These are phyloP conservation scores for Ogataea hybrid DNA, from an alignment of 1,139 yeast genomes.

Conservation along the genomic window DNA sequence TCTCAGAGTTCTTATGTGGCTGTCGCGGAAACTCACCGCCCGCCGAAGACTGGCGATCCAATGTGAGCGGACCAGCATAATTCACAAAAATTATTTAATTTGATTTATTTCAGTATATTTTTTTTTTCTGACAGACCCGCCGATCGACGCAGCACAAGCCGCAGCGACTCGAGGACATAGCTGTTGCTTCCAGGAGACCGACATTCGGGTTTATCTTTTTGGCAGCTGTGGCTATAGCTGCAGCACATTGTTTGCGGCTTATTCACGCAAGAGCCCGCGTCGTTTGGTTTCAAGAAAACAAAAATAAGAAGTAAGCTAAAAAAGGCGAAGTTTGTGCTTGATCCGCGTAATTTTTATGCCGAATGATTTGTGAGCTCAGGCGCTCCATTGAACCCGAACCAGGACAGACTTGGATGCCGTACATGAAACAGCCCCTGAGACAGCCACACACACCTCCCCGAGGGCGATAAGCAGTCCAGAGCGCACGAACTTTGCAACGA, in stretches of 20 bases:
- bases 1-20: not conserved
- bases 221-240: not conserved
- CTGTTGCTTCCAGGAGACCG: not conserved
- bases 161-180: not conserved
- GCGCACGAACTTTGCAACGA: not conserved
- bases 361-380: not conserved
- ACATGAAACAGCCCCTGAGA: no score
- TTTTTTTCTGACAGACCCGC: not conserved
- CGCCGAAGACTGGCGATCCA: not conserved
- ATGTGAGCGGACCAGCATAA: not conserved
- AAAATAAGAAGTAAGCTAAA: not conserved
- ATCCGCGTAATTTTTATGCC: conserved; percentile 8
- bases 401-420: no score
- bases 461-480: not conserved
- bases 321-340: not conserved
- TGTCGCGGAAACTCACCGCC: not conserved
- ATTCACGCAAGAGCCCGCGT: conserved; percentile 3
- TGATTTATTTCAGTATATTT: not conserved
- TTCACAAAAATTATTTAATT: not conserved
- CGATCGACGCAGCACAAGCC: not conserved
- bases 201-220: not conserved
- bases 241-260: not conserved
- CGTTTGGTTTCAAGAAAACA: not conserved
- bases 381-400: not conserved
- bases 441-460: no score